A percentile compares a stretch with the other conserved stretches of the same genome.
Evolutionary conservation across 352 stramenopile species (phyloP).

Genomic region (Phytopythium kandeliae): DNA sequence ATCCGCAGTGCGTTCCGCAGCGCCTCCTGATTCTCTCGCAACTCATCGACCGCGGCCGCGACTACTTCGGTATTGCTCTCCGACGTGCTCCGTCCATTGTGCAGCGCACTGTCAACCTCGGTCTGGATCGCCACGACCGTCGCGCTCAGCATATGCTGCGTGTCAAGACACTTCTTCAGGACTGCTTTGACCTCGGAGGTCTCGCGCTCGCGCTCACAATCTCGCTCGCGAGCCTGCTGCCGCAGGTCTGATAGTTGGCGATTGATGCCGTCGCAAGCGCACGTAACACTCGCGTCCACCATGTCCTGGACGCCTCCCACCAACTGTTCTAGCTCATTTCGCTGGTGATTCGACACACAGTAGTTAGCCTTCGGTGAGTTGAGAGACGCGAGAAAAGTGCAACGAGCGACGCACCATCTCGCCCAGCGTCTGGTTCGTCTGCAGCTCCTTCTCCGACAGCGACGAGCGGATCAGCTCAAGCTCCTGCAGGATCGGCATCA

Average conservation of each 20-base stretch:
- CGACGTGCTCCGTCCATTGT: background rate
- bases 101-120: constrained; percentile 39
- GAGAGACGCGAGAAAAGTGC: no score
- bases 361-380: no score
- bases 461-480: constrained; percentile 44
- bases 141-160: constrained; percentile 51
- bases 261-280: background rate
- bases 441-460: constrained; percentile 52
- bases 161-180: constrained; percentile 50
- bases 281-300: background rate
- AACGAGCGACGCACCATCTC: constrained; percentile 22
- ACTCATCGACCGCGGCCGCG: constrained; percentile 26
- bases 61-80: constrained; percentile 8
- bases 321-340: constrained; percentile 22
- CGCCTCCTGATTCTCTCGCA: constrained; percentile 39
- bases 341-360: constrained; percentile 8
- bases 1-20: constrained; percentile 43
- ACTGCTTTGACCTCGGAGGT: constrained; percentile 33
- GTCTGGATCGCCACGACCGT: constrained; percentile 51
- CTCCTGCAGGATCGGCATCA: constrained; percentile 18
- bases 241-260: background rate
- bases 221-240: background rate
- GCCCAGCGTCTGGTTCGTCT: constrained; percentile 34
- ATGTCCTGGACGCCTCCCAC: constrained; percentile 15
- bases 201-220: constrained; percentile 4